Conservation (phyloP, 495 filamentous ascomycete genomes). For the Parmelia sp. region DNA sequence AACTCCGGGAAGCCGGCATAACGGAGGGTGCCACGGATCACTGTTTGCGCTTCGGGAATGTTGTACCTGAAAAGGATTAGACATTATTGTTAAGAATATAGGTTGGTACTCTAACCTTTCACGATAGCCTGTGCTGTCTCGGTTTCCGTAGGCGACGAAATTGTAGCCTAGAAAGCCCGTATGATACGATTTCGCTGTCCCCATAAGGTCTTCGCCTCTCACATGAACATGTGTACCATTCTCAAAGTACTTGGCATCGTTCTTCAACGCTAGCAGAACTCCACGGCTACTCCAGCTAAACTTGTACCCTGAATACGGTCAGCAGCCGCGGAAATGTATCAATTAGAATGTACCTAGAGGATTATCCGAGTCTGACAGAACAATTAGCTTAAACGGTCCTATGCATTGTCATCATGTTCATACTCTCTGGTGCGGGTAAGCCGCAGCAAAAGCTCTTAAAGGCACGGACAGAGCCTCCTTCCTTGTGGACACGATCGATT, state of each 20-base stretch:
- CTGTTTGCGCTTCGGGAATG: background rate
- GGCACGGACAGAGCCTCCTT: conserved; percentile 67
- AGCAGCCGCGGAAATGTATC: no score
- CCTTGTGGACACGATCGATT: conserved; percentile 70
- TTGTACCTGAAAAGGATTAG: background rate
- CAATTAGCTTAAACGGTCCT: background rate
- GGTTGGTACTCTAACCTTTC: no score
- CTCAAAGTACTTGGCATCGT: conserved; percentile 52
- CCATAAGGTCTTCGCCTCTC: conserved; percentile 63
- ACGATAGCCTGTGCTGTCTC: conserved; percentile 78
- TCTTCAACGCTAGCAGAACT: conserved; percentile 77
- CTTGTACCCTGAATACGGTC: background rate
- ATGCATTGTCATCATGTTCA: background rate
- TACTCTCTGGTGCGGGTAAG: conserved; percentile 57
- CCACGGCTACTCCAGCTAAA: conserved; percentile 65
- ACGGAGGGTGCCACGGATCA: no score
- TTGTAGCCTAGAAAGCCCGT: conserved; percentile 80
- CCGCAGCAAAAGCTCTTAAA: conserved; percentile 54
- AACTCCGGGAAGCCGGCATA: conserved; percentile 87
- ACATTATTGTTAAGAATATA: no score
- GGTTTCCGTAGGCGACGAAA: conserved; percentile 90
- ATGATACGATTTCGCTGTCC: conserved; percentile 70
- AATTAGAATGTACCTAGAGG: conserved; percentile 60
- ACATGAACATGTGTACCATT: no score
- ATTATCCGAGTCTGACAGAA: conserved; percentile 45